A percentile compares a stretch with the other conserved stretches of the same genome.
These are phyloP conservation scores for Pleurotus eryngii DNA, from an alignment of 768 basidiomycete species.

Conservation along the genomic window DNA sequence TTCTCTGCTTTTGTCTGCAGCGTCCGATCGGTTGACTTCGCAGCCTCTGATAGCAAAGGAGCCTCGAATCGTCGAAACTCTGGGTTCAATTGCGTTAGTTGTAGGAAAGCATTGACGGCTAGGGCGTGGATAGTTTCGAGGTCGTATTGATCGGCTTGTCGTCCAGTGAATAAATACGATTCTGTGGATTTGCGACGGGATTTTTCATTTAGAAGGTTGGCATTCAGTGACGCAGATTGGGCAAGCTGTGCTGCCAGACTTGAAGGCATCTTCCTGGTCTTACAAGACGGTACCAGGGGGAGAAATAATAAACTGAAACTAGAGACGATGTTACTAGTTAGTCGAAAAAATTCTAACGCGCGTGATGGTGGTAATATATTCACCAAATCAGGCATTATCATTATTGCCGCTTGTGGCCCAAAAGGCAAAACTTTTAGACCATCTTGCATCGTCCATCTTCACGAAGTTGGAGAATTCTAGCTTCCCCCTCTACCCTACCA, in stretches of 20 bases:
- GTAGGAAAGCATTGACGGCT: slow-evolving; percentile 72
- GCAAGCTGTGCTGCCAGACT: slow-evolving; percentile 82
- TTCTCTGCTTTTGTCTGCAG: slow-evolving; percentile 62
- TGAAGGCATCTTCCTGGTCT: slow-evolving; percentile 43
- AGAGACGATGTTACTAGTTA: too few relatives aligned
- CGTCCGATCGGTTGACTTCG: slow-evolving; percentile 76
- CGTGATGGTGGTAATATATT: too few relatives aligned
- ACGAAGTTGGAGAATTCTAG: too few relatives aligned
- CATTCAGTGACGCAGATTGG: slow-evolving; percentile 75
- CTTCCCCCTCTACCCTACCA: too few relatives aligned
- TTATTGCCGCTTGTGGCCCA: too few relatives aligned
- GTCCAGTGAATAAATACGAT: slow-evolving; percentile 87
- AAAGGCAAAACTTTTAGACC: too few relatives aligned
- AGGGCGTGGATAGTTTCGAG: slow-evolving; percentile 83
- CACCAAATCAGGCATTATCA: too few relatives aligned
- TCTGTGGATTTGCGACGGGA: slow-evolving; percentile 60
- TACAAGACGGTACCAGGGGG: too few relatives aligned
- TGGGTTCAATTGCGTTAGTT: slow-evolving; percentile 62
- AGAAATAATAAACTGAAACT: too few relatives aligned
- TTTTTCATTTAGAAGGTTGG: slow-evolving; percentile 63
- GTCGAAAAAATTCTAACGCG: too few relatives aligned
- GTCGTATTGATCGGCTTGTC: slow-evolving; percentile 82
- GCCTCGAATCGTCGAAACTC: slow-evolving; percentile 61
- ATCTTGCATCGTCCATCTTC: too few relatives aligned
- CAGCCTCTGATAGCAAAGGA: slow-evolving; percentile 74